Base-by-base conservation (phyloP, 1,284 basidiomycete species). In the Tylopilus sp. region DNA sequence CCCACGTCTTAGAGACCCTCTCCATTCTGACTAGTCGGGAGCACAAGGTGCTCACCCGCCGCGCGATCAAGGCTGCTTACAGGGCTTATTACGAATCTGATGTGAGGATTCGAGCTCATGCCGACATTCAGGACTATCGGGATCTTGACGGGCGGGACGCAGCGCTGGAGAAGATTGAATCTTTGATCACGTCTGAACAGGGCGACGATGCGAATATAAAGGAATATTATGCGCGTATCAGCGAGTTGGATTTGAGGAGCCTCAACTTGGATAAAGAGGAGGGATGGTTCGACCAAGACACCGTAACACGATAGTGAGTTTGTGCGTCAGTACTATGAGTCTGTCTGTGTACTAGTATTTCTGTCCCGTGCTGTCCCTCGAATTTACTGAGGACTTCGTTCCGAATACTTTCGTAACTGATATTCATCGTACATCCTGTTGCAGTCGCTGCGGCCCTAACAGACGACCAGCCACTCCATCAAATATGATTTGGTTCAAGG, bases 371-470 rank as follows among this genome's bases (percentile, higher is more conserved):
- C n/a, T n/a, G n/a, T n/a, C n/a, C n/a, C n/a, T n/a, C n/a, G n/a
- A n/a, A 41, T 62, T 42, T 57, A 81, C 83, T 78, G 0, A 86
- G 71, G 2, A 73, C 73, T 42, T 67, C 63, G 56, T 76, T 78
- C 11, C 75, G 75, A 12, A 72, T 64, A 1, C 63, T 63, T 17
- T 67, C 65, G 4, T 63, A 44, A 3, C 62, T 65, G 44, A 85
- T 73, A 37, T 81, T 76, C 40, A 81, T 72, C 49, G 72, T 74
- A 62, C 88, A 91, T 3, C 81, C 85, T 0, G 88, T 85, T 0
- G 88, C 85, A 38, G 48, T 56, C 12, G 52, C 31, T 29, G 53
- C 51, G 34, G 52, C 55, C 24, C 63, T 61, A 24, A 20, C 6
- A 33, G 38, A 44, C 2, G 10, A 33, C 3, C 31, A n/a, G 10